A percentile compares a stretch with the other conserved stretches of the same genome.
These are phyloP conservation scores for Beauveria scarabaeidicola DNA, from an alignment of 2,329 filamentous ascomycete genomes.

Conservation along the genomic window DNA sequence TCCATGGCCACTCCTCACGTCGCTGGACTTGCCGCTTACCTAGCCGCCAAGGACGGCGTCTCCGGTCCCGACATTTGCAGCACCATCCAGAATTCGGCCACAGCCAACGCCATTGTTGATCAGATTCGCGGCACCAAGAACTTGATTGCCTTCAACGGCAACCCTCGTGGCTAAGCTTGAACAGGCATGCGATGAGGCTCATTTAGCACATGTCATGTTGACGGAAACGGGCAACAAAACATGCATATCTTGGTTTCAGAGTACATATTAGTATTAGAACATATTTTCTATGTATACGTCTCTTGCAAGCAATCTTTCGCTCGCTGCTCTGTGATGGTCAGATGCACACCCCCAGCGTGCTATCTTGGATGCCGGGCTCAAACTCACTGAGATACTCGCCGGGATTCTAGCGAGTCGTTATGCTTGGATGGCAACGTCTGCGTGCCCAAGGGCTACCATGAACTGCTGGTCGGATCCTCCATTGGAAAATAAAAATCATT, in stretches of 20 bases:
- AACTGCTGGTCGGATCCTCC: too few relatives aligned
- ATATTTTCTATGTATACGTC: too few relatives aligned
- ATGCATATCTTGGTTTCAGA: neutral
- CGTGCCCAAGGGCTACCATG: too few relatives aligned
- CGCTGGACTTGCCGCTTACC: conserved; percentile 16
- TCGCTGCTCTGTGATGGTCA: too few relatives aligned
- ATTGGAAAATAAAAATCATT: too few relatives aligned
- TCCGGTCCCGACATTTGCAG: neutral
- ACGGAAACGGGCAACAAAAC: neutral
- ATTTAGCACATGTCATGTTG: neutral
- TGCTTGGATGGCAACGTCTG: too few relatives aligned
- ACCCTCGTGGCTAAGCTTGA: neutral
- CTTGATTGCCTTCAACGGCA: conserved; percentile 10
- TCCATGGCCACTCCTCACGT: conserved; percentile 17
- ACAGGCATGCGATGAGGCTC: neutral
- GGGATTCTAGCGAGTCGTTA: too few relatives aligned
- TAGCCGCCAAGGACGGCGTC: conserved; percentile 4
- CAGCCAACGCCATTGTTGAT: neutral
- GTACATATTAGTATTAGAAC: too few relatives aligned
- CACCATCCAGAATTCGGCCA: neutral
- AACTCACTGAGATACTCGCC: too few relatives aligned
- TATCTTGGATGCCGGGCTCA: too few relatives aligned
- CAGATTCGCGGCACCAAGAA: neutral
- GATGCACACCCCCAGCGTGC: too few relatives aligned
- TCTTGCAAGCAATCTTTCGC: too few relatives aligned